Percentiles rank a stretch among this genome's conserved stretches.
phyloP scores from a whole-genome alignment of 1,284 basidiomycete species.

The Blastosporella zonata region DNA sequence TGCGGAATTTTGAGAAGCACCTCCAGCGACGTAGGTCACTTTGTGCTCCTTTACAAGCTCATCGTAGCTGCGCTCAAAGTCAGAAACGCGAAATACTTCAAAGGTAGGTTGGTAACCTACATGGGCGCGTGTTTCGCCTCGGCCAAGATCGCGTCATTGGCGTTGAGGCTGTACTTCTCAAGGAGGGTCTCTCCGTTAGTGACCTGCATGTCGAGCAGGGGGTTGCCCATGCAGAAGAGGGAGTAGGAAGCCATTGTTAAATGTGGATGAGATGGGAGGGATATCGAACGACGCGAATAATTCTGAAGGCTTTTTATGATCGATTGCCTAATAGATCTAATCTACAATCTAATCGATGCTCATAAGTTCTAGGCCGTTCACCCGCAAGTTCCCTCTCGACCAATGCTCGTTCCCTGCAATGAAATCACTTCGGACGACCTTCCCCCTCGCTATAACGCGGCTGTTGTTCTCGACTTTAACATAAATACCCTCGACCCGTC shows the following conservation, averaged over 20 bases:
- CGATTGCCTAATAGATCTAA: constrained; percentile 18
- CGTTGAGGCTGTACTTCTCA: constrained; percentile 88
- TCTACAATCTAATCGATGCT: constrained; percentile 21
- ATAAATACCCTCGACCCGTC: constrained; percentile 56
- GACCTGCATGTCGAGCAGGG: constrained; percentile 88
- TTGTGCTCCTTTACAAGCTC: constrained; percentile 80
- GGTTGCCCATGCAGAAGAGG: constrained; percentile 86
- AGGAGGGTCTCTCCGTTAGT: constrained; percentile 81
- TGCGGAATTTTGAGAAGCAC: constrained; percentile 95
- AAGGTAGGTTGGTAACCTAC: constrained; percentile 42
- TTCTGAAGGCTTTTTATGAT: constrained; percentile 6
- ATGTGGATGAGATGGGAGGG: neutral
- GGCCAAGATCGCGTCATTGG: constrained; percentile 97
- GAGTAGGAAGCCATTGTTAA: constrained; percentile 35
- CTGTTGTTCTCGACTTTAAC: constrained; percentile 49
- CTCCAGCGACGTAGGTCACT: constrained; percentile 93
- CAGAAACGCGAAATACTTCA: neutral
- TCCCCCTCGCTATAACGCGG: constrained; percentile 43
- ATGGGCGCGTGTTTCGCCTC: constrained; percentile 85
- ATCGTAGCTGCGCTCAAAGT: constrained; percentile 66
- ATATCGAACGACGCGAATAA: neutral
- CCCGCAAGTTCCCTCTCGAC: constrained; percentile 41
- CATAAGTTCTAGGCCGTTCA: constrained; percentile 37
- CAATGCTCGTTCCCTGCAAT: constrained; percentile 66
- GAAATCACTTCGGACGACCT: constrained; percentile 61